Evolutionary conservation across 306 rosid genomes (phyloP), one percentile per base, ranked within the genome.

Genomic region (Canavalia ensiformis): DNA sequence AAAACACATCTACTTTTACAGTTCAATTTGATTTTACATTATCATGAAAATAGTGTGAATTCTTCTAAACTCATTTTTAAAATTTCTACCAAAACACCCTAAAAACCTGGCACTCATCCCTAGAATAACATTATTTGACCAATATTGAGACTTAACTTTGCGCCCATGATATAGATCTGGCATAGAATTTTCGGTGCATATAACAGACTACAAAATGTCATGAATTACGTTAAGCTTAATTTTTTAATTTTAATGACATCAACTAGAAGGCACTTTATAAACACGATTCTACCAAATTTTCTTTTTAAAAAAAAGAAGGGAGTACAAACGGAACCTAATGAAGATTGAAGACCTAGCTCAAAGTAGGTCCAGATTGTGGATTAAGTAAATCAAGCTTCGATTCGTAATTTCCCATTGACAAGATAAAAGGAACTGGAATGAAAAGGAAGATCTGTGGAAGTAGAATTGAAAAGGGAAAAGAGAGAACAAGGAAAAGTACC

Each of bases 401-500:
- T 70, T 67, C 54, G 9, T 18, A 41, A 5, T 13, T 11, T 39
- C 56, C 1, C 0, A 12, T 37, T 41, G 30, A 0, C 4, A 18
- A 18, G 2, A 78, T 6, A 5, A 75, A 0, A 8, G 12, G 5
- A 46, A 25, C 0, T 31, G 1, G 7, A 65, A 63, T 30, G 50
- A 6, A 66, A 68, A 30, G 12, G 30, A 37, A 74, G 87, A 87
- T 57, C 25, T 55, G 13, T 29, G 46, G 42, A 58, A 76, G 52
- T 3, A 7, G 25, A 60, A 73, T 49, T 56, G 67, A 52, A 68
- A 41, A 4, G 4, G 30, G 31, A 60, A 62, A 12, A 76, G 51
- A 7, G 45, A 10, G 6, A 0, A 0, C 57, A 81, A 72, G 50
- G 49, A 78, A 55, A 2, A 7, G 37, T 31, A 93, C 99, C 97